Evolutionary conservation across 192 early-diverging fungal genomes (phyloP).

Genomic region (Radiomyces spectabilis): DNA sequence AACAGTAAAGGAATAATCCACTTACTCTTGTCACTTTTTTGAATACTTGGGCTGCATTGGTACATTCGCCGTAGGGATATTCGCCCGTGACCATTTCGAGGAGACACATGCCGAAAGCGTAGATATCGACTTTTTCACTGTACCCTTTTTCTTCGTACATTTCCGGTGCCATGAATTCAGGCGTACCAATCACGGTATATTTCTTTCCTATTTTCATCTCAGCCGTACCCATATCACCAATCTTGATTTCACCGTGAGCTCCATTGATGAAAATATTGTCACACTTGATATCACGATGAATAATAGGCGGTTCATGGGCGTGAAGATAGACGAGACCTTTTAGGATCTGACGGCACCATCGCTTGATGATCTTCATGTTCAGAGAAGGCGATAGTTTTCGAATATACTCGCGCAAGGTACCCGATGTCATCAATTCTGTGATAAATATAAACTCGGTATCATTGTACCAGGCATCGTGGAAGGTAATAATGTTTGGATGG

Average conservation of each 20-base stretch:
- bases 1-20: too few relatives aligned
- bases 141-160: slow-evolving; percentile 83
- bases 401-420: slow-evolving; percentile 76
- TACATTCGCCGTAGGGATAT: slow-evolving; percentile 77
- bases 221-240: slow-evolving; percentile 79
- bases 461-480: slow-evolving; percentile 72
- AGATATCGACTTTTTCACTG: slow-evolving; percentile 79
- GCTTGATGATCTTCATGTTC: slow-evolving; percentile 69
- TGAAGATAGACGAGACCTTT: slow-evolving; percentile 74
- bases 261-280: slow-evolving; percentile 87
- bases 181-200: slow-evolving; percentile 75
- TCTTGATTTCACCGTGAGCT: slow-evolving; percentile 76
- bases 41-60: slow-evolving; percentile 73
- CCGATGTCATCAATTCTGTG: slow-evolving; percentile 80
- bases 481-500: slow-evolving; percentile 79
- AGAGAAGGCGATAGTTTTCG: slow-evolving; percentile 57
- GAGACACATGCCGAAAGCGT: slow-evolving; percentile 80
- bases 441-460: slow-evolving; percentile 72
- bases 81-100: slow-evolving; percentile 82
- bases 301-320: slow-evolving; percentile 69
- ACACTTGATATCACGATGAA: slow-evolving; percentile 79
- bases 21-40: slow-evolving; percentile 66
- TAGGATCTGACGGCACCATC: slow-evolving; percentile 75
- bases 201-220: slow-evolving; percentile 76
- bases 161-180: slow-evolving; percentile 81